phyloP scores from a whole-genome alignment of 441 rosid species.

The Arabidopsis hybrid region DNA sequence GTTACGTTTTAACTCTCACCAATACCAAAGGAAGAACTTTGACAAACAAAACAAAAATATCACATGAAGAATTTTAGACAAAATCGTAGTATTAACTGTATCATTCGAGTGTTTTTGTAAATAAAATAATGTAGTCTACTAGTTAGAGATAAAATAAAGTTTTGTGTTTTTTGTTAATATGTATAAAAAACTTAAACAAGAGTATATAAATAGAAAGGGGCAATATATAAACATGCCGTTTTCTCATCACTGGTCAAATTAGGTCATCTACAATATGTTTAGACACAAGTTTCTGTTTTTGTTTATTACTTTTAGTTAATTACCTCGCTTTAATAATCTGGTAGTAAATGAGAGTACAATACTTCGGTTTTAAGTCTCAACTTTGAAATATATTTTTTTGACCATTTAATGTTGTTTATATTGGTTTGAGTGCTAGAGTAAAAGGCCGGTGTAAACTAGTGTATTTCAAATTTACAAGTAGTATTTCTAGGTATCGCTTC shows the following conservation, averaged over 20 bases:
- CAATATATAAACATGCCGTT: background rate
- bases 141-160: background rate
- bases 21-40: background rate
- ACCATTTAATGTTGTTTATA: background rate
- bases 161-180: no score
- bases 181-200: background rate
- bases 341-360: background rate
- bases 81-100: no score
- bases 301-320: background rate
- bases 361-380: background rate
- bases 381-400: background rate
- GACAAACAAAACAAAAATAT: no score
- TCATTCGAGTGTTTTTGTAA: no score
- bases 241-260: background rate
- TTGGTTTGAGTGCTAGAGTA: background rate
- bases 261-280: background rate
- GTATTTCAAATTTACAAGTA: background rate
- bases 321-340: background rate
- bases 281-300: background rate
- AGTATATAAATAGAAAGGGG: background rate
- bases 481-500: constrained; percentile 18
- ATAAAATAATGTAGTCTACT: no score
- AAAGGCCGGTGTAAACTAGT: constrained; percentile 8
- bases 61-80: background rate
- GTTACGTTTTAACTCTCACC: no score